Conservation (phyloP, 768 basidiomycete genomes). For the Mycena alexandri region DNA sequence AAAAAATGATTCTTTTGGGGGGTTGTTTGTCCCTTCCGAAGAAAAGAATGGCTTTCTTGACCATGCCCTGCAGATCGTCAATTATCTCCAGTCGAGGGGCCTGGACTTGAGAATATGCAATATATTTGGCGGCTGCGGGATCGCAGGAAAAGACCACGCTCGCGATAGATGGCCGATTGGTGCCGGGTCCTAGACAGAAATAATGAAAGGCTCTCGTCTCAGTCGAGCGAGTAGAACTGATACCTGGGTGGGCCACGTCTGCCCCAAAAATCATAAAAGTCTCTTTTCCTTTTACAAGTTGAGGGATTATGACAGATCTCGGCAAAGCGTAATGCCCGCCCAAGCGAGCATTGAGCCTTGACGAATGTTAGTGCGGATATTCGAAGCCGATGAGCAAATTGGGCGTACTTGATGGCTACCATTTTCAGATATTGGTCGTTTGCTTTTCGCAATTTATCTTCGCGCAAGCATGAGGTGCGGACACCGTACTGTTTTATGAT, state of each 20-base stretch:
- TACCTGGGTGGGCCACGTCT: conserved; percentile 70
- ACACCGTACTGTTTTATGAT: conserved; percentile 23
- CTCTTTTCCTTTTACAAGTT: conserved; percentile 33
- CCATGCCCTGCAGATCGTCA: conserved; percentile 55
- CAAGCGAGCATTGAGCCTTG: conserved; percentile 67
- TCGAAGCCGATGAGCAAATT: conserved; percentile 20
- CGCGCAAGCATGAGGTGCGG: conserved; percentile 54
- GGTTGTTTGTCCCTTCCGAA: conserved; percentile 32
- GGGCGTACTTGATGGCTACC: conserved; percentile 62
- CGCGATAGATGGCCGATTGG: conserved; percentile 64
- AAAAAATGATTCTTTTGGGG: conserved; percentile 55
- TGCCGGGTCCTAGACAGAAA: no score
- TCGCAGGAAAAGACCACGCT: conserved; percentile 72
- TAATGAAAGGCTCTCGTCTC: no score
- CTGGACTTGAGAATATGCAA: conserved; percentile 57
- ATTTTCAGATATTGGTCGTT: conserved; percentile 71
- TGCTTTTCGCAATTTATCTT: conserved; percentile 46
- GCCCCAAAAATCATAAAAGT: conserved; percentile 64
- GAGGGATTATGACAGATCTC: conserved; percentile 38
- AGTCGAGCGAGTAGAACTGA: no score
- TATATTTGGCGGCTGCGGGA: conserved; percentile 57
- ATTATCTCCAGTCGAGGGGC: conserved; percentile 63
- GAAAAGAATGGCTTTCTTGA: conserved; percentile 43
- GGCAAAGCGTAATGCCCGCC: conserved; percentile 63
- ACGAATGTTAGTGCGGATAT: background rate